Conservation (phyloP, 139 green algal genomes). For the Tetraselmis striata region DNA sequence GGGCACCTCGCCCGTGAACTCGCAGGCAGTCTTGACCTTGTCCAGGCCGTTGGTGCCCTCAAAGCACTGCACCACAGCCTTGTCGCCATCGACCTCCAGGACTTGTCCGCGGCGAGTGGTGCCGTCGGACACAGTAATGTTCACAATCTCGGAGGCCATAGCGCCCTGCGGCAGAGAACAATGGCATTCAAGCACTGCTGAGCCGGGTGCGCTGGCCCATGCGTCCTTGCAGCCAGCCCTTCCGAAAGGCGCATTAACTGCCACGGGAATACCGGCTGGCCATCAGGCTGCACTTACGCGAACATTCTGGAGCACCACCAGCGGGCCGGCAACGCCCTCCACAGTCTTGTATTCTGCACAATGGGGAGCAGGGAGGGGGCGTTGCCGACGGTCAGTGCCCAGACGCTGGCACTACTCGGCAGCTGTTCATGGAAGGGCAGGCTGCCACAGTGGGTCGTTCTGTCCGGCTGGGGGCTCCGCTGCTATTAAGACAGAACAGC, state of each 20-base stretch:
- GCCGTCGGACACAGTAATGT: constrained; percentile 89
- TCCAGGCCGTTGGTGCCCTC: constrained; percentile 97
- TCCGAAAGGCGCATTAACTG: too few species aligned
- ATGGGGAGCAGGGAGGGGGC: too few species aligned
- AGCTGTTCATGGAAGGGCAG: too few species aligned
- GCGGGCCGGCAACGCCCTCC: constrained; percentile 82
- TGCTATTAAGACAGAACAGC: too few species aligned
- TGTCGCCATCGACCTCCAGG: constrained; percentile 94
- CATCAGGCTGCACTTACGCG: not conserved
- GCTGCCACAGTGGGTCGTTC: too few species aligned
- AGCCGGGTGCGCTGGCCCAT: too few species aligned
- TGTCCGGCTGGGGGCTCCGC: too few species aligned
- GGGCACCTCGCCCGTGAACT: constrained; percentile 98
- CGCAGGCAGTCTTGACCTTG: constrained; percentile 84
- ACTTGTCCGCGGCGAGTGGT: constrained; percentile 85
- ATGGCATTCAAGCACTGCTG: too few species aligned
- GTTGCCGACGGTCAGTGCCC: too few species aligned
- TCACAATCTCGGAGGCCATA: constrained; percentile 84
- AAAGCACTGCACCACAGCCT: constrained; percentile 95
- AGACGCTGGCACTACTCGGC: too few species aligned
- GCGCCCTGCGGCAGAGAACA: not conserved
- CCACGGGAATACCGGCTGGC: too few species aligned
- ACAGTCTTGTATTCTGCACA: constrained; percentile 98
- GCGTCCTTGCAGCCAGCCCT: too few species aligned
- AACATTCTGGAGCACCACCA: constrained; percentile 91